Conservation (phyloP, 2,329 filamentous ascomycete genomes). For the Aspergillus fumigatus region DNA sequence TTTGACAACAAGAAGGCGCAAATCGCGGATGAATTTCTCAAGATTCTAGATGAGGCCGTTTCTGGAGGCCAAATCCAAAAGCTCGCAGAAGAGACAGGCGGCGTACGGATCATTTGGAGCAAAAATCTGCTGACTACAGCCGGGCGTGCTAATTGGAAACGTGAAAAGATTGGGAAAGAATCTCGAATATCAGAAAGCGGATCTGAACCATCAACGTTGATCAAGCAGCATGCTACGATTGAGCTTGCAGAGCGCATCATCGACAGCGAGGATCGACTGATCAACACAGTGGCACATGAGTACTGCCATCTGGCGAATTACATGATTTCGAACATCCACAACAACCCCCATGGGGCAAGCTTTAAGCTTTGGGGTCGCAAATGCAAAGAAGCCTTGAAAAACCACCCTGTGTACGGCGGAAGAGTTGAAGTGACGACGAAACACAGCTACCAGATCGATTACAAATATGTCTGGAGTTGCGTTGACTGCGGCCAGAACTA, state of each 20-base stretch:
- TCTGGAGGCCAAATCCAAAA: constrained; percentile 45
- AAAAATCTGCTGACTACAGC: constrained; percentile 60
- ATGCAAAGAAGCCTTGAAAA: constrained; percentile 33
- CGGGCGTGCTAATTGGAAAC: constrained; percentile 65
- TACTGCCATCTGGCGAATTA: constrained; percentile 94
- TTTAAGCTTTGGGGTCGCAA: constrained; percentile 67
- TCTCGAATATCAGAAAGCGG: constrained; percentile 13
- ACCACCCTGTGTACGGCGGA: constrained; percentile 53
- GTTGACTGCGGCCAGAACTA: constrained; percentile 64
- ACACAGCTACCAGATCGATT: constrained; percentile 84
- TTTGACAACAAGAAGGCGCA: constrained; percentile 52
- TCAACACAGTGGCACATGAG: constrained; percentile 93
- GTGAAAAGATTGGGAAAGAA: constrained; percentile 38
- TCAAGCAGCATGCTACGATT: constrained; percentile 65
- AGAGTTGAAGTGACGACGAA: constrained; percentile 77
- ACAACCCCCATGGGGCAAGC: constrained; percentile 74
- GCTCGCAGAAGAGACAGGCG: constrained; percentile 50
- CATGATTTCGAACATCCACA: constrained; percentile 72
- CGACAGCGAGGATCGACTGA: constrained; percentile 67
- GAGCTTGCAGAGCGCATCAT: constrained; percentile 89
- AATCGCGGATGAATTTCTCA: constrained; percentile 52
- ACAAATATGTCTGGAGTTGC: constrained; percentile 87
- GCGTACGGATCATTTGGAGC: constrained; percentile 57
- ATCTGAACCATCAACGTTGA: constrained; percentile 13
- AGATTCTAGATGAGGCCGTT: constrained; percentile 52